Base-by-base conservation (phyloP, 805 yeast genomes). In the Priceomyces carsonii region DNA sequence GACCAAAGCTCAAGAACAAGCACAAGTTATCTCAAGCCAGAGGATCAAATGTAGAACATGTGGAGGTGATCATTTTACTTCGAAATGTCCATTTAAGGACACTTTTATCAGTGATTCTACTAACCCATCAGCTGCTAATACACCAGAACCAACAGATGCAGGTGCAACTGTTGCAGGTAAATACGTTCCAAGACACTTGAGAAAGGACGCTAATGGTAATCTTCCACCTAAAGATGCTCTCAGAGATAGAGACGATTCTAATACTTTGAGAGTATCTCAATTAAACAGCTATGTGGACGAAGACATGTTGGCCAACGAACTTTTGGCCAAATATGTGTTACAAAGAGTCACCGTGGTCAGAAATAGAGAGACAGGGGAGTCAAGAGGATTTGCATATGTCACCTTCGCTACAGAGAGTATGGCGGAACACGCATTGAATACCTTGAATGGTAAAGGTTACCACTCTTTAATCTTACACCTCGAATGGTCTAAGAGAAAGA, bases 361-460 rank as follows among this genome's bases (percentile, higher is more conserved):
- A 71, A 86, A 89, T 69, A 84, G 88, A 69, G 95, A 85, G 53
- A 93, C 98, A 18, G 93, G 95, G 47, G 83, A 82, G 63, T 85
- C 96, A 29, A 85, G 88, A 69, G 99, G 99, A 57, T 80, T 91
- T 63, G 98, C 98, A 5, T 93, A 87, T 63, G 95, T 90, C 47
- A 82, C 91, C 42, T 85, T 85, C 61, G 77, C 74, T 40, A 74
- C 80, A 38, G 79, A 79, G 55, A 61, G 63, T 39, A 69, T 67
- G 48, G 99, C 98, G 28, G 82, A 85, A 64, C 62, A 59, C 47
- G 98, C 96, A 34, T 70, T 84, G 65, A 80, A 84, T 44, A 61
- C 57, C 36, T 75, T 89, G 64, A 75, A 93, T 61, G 96, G 97
- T 55, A 84, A 80, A 71, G 96, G 97, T 75, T 85, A 84, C 76